Conservation (phyloP, 2,329 filamentous ascomycete species). For the Pseudogymnoascus sp. region DNA sequence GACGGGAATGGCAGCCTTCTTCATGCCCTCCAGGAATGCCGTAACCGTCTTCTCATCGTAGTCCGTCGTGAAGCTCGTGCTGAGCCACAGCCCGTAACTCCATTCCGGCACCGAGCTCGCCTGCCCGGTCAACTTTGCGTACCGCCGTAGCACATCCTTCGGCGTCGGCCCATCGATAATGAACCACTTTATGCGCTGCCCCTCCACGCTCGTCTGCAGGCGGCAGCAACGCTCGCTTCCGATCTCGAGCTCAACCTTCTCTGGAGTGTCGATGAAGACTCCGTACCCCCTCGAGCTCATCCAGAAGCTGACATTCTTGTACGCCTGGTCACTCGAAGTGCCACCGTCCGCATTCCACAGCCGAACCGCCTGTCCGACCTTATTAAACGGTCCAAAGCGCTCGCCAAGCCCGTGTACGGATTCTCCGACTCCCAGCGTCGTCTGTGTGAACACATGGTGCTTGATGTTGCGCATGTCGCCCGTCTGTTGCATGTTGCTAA, state of each 20-base stretch:
- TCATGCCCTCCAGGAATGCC: constrained; percentile 50
- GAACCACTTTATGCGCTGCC: constrained; percentile 64
- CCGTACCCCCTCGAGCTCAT: constrained; percentile 66
- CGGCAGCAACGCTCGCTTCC: constrained; percentile 65
- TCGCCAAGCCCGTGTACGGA: constrained; percentile 67
- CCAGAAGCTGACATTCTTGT: constrained; percentile 65
- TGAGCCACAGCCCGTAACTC: constrained; percentile 71
- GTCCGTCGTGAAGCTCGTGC: constrained; percentile 56
- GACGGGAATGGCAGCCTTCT: constrained; percentile 45
- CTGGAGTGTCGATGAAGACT: constrained; percentile 63
- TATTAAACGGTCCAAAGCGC: constrained; percentile 68
- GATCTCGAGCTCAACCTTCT: constrained; percentile 62
- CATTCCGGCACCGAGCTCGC: constrained; percentile 58
- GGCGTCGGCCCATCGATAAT: constrained; percentile 63
- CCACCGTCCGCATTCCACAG: constrained; percentile 58
- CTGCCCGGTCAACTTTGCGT: constrained; percentile 58
- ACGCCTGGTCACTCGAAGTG: constrained; percentile 60
- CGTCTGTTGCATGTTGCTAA: constrained; percentile 43
- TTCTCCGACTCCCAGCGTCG: constrained; percentile 49
- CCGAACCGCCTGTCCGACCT: constrained; percentile 60
- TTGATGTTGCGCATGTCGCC: constrained; percentile 43
- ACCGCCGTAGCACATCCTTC: constrained; percentile 61
- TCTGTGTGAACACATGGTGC: constrained; percentile 50
- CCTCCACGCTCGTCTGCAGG: constrained; percentile 60
- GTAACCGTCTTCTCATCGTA: constrained; percentile 52